A percentile compares a stretch with the other conserved stretches of the same genome.
Evolutionary conservation across 768 basidiomycete genomes (phyloP).

Genomic region (Trametes villosa): DNA sequence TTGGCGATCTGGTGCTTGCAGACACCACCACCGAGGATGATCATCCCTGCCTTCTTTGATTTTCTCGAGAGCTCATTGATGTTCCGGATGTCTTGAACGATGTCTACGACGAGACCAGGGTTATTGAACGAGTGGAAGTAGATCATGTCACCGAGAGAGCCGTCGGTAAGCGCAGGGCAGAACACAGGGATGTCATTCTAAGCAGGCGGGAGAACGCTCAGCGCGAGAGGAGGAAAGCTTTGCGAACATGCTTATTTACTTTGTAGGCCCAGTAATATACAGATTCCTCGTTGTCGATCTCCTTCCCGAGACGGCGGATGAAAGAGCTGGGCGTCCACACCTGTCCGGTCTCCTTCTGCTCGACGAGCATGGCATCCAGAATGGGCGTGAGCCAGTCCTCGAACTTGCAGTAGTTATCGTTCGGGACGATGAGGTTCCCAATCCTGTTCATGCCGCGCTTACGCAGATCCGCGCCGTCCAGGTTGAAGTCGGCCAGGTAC

Average conservation of each 20-base stretch:
- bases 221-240: constrained; percentile 26
- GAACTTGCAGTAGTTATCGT: constrained; percentile 99
- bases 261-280: constrained; percentile 99
- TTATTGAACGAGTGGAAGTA: constrained; percentile 96
- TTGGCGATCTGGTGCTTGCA: constrained; percentile 99
- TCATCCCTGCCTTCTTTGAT: constrained; percentile 96
- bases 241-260: constrained; percentile 55
- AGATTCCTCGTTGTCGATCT: constrained; percentile 95
- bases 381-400: constrained; percentile 99
- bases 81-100: constrained; percentile 90
- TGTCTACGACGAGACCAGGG: constrained; percentile 87
- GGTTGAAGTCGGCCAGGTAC: constrained; percentile 90
- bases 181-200: constrained; percentile 99
- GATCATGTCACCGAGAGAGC: constrained; percentile 98
- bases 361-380: constrained; percentile 85
- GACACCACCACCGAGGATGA: constrained; percentile 95
- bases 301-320: constrained; percentile 91
- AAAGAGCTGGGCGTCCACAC: constrained; percentile 96
- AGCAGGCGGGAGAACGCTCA: constrained; percentile 32
- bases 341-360: constrained; percentile 71
- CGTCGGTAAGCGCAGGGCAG: constrained; percentile 97
- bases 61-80: constrained; percentile 89
- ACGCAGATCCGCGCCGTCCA: constrained; percentile 88
- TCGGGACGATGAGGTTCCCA: constrained; percentile 94
- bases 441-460: constrained; percentile 95